Evolutionary conservation across 2,329 filamentous ascomycete genomes (phyloP), one percentile per base, ranked within the genome.

Genomic region (Trichoderma sp.): DNA sequence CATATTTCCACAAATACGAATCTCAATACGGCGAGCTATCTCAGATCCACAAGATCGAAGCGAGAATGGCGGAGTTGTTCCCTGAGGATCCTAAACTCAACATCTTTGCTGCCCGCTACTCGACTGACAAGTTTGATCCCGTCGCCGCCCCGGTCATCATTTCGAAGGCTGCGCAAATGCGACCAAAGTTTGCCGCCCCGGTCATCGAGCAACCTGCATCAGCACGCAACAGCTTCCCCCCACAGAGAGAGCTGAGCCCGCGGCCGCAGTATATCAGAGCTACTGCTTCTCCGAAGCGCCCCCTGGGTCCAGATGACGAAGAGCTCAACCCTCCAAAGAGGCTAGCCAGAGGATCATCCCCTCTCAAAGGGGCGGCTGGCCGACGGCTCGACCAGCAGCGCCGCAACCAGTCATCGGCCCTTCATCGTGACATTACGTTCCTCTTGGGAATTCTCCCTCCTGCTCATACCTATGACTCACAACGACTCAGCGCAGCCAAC

Each of bases 1-100:
- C 89, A 2, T 98, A 95, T 81, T 95, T 99, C 79, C 95, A 99
- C 81, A 91, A 94, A 74, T 97, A 97, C 77, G 96, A 99, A 81
- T 94, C 94, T 13, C 90, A 94, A 72, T 99, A 94, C 76, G 96
- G 96, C 68, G 96, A 99, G 77, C 86, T 98, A 5, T 89, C 92
- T 6, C 94, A 98, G 75, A 93, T 99, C 66, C 89, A 90, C 72
- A 96, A 96, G 77, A 85, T 99, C 19, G 96, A 99, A 80, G 91
- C 91, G 75, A 90, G 96, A 58, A 98, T 99, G 94, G 87, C 88
- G 27, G 94, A 97, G 76, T 85, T 97, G n/a, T 99, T 93, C 79
- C 94, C 94, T 0, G 90, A 94, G 70, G 95, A 97, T 75, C 91
- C 93, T 3, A 90, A 88, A 68, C 85, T 97, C 49, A 82, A 85